These are phyloP conservation scores for Pseudoperonospora humuli DNA, from an alignment of 352 stramenopile genomes.

Conservation along the genomic window DNA sequence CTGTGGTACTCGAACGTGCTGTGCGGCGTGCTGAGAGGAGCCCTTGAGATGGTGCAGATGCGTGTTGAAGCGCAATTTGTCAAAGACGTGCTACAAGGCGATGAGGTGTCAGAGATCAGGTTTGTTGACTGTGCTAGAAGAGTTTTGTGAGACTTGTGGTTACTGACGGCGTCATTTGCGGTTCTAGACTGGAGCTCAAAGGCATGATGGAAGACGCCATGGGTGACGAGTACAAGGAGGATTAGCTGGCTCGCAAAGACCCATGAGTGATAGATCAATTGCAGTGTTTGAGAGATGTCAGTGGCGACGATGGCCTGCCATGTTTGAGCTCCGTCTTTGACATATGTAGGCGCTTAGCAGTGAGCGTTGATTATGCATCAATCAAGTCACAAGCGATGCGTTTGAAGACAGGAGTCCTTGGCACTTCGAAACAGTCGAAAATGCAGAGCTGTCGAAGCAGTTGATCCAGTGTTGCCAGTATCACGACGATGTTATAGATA, in stretches of 20 bases:
- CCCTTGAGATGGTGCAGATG: conserved; percentile 94
- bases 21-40: conserved; percentile 92
- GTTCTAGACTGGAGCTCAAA: conserved; percentile 65
- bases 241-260: conserved; percentile 27
- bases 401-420: too few relatives aligned
- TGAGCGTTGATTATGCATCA: too few relatives aligned
- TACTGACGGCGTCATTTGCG: conserved; percentile 1
- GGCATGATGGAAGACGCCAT: conserved; percentile 87
- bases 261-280: neutral
- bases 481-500: too few relatives aligned
- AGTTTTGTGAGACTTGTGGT: neutral
- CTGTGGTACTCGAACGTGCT: conserved; percentile 96
- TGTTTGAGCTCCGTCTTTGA: neutral
- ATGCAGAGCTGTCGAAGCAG: too few relatives aligned
- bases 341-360: neutral
- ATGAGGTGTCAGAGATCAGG: conserved; percentile 83
- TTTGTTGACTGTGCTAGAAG: conserved; percentile 11
- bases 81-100: conserved; percentile 79
- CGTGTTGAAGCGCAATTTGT: conserved; percentile 77
- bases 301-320: neutral
- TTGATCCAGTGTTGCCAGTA: too few relatives aligned
- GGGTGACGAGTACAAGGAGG: conserved; percentile 86
- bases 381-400: too few relatives aligned
- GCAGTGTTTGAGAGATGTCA: neutral
- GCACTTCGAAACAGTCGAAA: too few relatives aligned